phyloP scores from a whole-genome alignment of 495 filamentous ascomycete species.

The Emericellopsis terricola region DNA sequence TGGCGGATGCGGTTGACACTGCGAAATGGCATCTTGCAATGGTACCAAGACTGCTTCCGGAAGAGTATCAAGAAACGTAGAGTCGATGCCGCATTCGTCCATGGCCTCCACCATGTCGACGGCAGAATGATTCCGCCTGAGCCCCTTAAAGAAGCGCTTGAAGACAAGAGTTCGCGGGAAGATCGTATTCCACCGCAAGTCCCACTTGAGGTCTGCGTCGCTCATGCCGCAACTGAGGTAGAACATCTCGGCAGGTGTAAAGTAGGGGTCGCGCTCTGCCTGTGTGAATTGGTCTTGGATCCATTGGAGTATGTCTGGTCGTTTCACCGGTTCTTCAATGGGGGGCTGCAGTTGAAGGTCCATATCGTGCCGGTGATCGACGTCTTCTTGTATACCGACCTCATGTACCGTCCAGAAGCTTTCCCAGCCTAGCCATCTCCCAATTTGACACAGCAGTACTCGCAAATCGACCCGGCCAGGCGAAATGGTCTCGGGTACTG shows the following conservation, averaged over 20 bases:
- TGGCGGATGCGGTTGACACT: slow-evolving; percentile 66
- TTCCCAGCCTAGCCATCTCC: slow-evolving; percentile 68
- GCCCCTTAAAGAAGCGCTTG: slow-evolving; percentile 31
- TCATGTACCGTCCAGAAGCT: slow-evolving; percentile 58
- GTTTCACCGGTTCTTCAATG: slow-evolving; percentile 38
- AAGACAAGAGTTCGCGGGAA: slow-evolving; percentile 48
- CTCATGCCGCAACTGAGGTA: slow-evolving; percentile 3
- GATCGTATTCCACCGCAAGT: slow-evolving; percentile 10
- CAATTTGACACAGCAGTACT: slow-evolving; percentile 60
- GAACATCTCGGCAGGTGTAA: slow-evolving; percentile 38
- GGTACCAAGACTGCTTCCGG: slow-evolving; percentile 67
- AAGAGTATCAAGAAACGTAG: slow-evolving; percentile 50
- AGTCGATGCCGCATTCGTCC: slow-evolving; percentile 37
- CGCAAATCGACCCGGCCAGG: slow-evolving; percentile 36
- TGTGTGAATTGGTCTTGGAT: slow-evolving; percentile 48
- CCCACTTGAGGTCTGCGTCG: slow-evolving; percentile 2
- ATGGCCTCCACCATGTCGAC: slow-evolving; percentile 41
- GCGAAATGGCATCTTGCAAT: slow-evolving; percentile 65
- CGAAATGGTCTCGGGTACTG: slow-evolving; percentile 34
- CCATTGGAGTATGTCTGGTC: slow-evolving; percentile 44
- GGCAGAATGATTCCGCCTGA: slow-evolving; percentile 18
- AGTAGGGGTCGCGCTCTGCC: slow-evolving; percentile 26
- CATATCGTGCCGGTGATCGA: slow-evolving; percentile 6
- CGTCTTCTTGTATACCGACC: slow-evolving; percentile 39
- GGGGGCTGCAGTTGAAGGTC: slow-evolving; percentile 5